Base-by-base conservation (phyloP, 176 grass and related monocot species). In the Thalia dealbata region DNA sequence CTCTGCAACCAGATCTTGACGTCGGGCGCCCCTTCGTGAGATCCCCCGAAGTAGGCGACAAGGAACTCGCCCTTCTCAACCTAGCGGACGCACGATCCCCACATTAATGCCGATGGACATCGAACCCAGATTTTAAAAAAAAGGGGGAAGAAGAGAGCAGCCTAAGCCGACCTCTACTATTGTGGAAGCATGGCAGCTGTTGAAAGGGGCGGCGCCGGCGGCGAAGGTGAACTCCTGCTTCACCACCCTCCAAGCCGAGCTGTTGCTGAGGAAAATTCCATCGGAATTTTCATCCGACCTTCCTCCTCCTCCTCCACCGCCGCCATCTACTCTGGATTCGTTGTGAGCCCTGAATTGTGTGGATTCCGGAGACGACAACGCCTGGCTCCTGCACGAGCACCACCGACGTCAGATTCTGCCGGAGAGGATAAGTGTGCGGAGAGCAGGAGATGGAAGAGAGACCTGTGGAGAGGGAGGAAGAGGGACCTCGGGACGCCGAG, bases 1-100 rank as follows among this genome's bases (percentile, higher is more conserved):
- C 89, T 89, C 80, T 96, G 93, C 61, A 90, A 54, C 93, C 93
- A 96, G 52, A 96, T 96, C 73, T 90, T 96, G 51, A 96, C 93
- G 83, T 96, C 93, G 0, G 87, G 75, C 73, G 89, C 93, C 3
- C 93, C 87, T 77, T 96, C 93, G 3, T 27, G 43, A 26, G 89
- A 89, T 74, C 93, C 93, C 72, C 89, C 93, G 71, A 96, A 96
- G 79, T 96, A 96, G 69, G 93, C 81, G 77, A 92, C 84, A 78
- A 96, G 80, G 76, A 90, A 82, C 0, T 70, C 78, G 16, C 78
- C 76, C 73, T 88, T 71, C 32, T 78, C 85, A 41, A 92, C 64
- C 92, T 96, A 78, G 22, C 50, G 89, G 19, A 38, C 23, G 75
- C 24, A 14, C 22, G 29, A 65, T 48, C 66, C 27, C 38, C 78